phyloP scores from a whole-genome alignment of 2,329 filamentous ascomycete species.

The Fusarium sp. region DNA sequence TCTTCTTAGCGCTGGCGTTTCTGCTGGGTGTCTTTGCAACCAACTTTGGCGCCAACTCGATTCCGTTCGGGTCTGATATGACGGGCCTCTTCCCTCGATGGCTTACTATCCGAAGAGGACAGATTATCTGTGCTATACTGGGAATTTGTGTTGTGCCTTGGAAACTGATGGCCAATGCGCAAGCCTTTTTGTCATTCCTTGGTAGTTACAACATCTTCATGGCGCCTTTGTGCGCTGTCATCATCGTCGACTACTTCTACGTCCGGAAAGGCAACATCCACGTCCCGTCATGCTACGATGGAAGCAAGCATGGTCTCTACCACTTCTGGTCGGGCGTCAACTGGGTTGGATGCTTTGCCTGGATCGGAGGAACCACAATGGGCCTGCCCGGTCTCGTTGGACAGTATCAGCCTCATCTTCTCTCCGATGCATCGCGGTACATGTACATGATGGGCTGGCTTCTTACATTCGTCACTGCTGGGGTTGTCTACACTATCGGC shows the following conservation, averaged over 20 bases:
- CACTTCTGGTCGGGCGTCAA: not conserved
- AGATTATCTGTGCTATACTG: not conserved
- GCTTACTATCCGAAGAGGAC: not conserved
- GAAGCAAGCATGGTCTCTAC: not conserved
- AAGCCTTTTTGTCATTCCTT: not conserved
- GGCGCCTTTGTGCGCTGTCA: not conserved
- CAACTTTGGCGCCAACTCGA: not conserved
- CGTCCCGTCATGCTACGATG: not conserved
- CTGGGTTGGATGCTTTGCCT: not conserved
- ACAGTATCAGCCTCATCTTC: not conserved
- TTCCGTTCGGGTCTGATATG: not conserved
- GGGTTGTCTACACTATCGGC: not conserved
- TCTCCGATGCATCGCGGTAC: not conserved
- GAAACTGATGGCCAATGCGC: not conserved
- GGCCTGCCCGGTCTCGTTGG: not conserved
- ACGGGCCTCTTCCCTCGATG: not conserved
- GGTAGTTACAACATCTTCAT: not conserved
- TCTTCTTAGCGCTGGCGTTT: not conserved
- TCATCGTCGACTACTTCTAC: not conserved
- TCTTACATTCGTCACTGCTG: not conserved
- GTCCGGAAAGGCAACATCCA: not conserved
- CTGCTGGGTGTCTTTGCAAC: not conserved
- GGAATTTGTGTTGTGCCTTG: not conserved
- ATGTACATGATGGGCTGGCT: constrained; percentile 1
- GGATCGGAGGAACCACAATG: not conserved